A percentile compares a stretch with the other conserved stretches of the same genome.
Conservation (phyloP, 1,284 basidiomycete genomes). For the Ustilago loliicola region DNA sequence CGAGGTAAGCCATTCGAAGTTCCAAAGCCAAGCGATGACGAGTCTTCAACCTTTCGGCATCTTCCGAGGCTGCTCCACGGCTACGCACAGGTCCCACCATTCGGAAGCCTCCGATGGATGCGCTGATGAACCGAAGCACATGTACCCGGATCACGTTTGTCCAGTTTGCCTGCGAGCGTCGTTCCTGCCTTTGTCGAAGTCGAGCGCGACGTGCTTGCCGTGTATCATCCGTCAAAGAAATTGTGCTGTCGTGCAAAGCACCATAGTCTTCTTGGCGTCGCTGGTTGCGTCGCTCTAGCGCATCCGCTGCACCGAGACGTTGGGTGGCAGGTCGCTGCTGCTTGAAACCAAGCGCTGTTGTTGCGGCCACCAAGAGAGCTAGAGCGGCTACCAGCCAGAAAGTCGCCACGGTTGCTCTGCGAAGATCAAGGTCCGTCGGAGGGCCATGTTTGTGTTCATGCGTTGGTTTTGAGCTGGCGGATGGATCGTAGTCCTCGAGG, state of each 20-base stretch:
- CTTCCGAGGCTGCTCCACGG: neutral
- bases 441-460: neutral
- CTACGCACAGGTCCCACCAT: slow-evolving; percentile 20
- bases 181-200: slow-evolving; percentile 29
- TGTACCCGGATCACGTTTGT: slow-evolving; percentile 22
- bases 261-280: slow-evolving; percentile 29
- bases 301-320: slow-evolving; percentile 7
- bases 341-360: slow-evolving; percentile 32
- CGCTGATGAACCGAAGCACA: slow-evolving; percentile 14
- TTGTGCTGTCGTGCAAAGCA: slow-evolving; percentile 39
- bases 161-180: slow-evolving; percentile 22
- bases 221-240: slow-evolving; percentile 28
- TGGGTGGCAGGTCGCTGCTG: neutral
- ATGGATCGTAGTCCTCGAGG: slow-evolving; percentile 18
- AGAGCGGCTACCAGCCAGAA: slow-evolving; percentile 51
- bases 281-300: neutral
- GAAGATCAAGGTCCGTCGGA: slow-evolving; percentile 28
- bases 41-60: slow-evolving; percentile 3
- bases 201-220: slow-evolving; percentile 41
- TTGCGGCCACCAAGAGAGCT: slow-evolving; percentile 27
- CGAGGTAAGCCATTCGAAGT: slow-evolving; percentile 56
- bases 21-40: slow-evolving; percentile 25
- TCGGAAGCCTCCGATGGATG: slow-evolving; percentile 38
- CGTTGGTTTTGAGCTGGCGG: neutral
- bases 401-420: slow-evolving; percentile 32